A percentile compares a stretch with the other conserved stretches of the same genome.
Evolutionary conservation across 140 eudicot species (phyloP).

Genomic region (Anethum foeniculum): DNA sequence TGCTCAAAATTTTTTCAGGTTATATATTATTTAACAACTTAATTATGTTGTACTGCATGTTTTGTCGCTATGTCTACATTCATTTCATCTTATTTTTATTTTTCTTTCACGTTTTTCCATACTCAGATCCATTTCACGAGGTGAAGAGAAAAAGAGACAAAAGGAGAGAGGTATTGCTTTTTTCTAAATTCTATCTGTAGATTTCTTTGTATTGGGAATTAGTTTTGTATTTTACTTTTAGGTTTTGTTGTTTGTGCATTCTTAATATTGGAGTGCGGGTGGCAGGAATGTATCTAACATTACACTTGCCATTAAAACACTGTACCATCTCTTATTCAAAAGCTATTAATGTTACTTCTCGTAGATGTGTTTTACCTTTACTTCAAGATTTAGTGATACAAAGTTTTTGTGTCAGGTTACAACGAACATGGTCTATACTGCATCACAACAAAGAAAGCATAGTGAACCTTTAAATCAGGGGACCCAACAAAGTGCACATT

Average conservation of each 20-base stretch:
- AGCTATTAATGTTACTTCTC: not conserved
- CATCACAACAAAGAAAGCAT: slow-evolving; percentile 5
- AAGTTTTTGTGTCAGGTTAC: slow-evolving; percentile 29
- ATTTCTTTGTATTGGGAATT: not conserved
- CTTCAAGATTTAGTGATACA: not conserved
- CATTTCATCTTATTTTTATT: slow-evolving; percentile 2
- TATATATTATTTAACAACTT: not conserved
- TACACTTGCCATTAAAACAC: not conserved
- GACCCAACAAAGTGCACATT: slow-evolving; percentile 29
- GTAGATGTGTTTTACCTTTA: not conserved
- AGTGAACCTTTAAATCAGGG: slow-evolving; percentile 26
- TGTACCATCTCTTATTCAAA: not conserved
- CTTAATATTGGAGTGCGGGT: not conserved
- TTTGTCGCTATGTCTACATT: not conserved
- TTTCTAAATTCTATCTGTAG: not conserved
- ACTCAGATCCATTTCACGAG: slow-evolving; percentile 83
- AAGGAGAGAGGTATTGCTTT: slow-evolving; percentile 61
- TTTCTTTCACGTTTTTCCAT: not conserved
- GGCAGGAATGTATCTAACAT: not conserved
- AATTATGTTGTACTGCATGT: not conserved
- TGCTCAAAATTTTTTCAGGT: not conserved
- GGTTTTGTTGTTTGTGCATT: not conserved
- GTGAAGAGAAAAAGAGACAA: slow-evolving; percentile 82
- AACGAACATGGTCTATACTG: slow-evolving; percentile 21
- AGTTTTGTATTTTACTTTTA: not conserved